Percentiles rank a stretch among this genome's conserved stretches.
These are phyloP conservation scores for Eleusine coracana DNA, from an alignment of 176 grass and related monocot species.

Conservation along the genomic window DNA sequence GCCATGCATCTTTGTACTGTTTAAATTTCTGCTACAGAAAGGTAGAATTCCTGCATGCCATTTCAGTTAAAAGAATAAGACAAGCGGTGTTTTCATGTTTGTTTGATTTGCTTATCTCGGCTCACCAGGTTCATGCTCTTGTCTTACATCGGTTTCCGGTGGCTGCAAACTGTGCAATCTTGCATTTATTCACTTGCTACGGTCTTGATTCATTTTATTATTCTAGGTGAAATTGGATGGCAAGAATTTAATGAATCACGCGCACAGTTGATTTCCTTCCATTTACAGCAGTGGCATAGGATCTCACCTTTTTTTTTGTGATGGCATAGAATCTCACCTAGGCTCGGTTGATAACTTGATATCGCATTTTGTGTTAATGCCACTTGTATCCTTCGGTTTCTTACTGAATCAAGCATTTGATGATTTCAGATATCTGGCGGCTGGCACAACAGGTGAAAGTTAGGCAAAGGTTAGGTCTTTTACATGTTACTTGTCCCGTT, in stretches of 20 bases:
- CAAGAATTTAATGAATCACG: background rate
- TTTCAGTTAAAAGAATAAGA: background rate
- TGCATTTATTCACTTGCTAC: conserved; percentile 2
- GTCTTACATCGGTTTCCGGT: background rate
- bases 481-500: background rate
- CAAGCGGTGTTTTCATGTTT: background rate
- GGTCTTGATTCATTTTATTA: background rate
- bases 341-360: background rate
- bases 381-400: background rate
- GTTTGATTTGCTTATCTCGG: background rate
- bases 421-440: conserved; percentile 91
- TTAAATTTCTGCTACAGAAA: background rate
- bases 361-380: background rate
- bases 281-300: background rate
- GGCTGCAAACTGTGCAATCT: background rate
- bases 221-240: background rate
- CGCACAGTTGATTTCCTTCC: background rate
- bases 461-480: conserved; percentile 83
- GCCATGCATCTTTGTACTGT: background rate
- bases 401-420: conserved; percentile 32
- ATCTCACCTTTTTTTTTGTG: background rate
- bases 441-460: conserved; percentile 91
- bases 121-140: background rate
- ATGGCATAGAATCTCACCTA: background rate
- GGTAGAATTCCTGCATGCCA: background rate